Evolutionary conservation across 495 filamentous ascomycete species (phyloP).

Genomic region (Penicillium goetzii): DNA sequence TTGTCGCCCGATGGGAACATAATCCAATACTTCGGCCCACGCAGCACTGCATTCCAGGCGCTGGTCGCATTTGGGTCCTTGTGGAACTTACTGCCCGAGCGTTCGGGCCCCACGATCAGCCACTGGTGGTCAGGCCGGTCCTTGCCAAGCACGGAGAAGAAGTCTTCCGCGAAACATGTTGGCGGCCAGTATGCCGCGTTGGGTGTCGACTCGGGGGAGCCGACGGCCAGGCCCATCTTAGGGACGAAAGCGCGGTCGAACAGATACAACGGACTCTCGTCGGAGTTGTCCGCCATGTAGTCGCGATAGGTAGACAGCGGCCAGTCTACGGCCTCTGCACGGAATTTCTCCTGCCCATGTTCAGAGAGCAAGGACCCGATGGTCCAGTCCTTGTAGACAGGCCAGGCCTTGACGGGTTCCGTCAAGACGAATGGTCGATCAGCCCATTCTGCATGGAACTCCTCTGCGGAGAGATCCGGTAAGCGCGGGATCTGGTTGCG

Average conservation of each 20-base stretch:
- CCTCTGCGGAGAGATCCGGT: conserved; percentile 65
- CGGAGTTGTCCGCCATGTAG: conserved; percentile 81
- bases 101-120: conserved; percentile 88
- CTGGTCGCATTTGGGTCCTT: conserved; percentile 80
- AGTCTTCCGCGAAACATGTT: conserved; percentile 82
- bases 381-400: conserved; percentile 75
- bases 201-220: conserved; percentile 44
- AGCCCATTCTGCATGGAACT: conserved; percentile 77
- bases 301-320: conserved; percentile 73
- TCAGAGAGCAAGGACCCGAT: conserved; percentile 61
- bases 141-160: conserved; percentile 79
- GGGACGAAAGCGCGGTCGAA: conserved; percentile 88
- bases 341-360: conserved; percentile 71
- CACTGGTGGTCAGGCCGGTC: conserved; percentile 87
- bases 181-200: conserved; percentile 80
- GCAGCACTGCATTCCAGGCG: conserved; percentile 94
- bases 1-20: conserved; percentile 77
- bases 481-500: conserved; percentile 75
- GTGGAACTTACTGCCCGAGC: conserved; percentile 95
- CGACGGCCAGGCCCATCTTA: conserved; percentile 77
- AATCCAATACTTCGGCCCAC: conserved; percentile 97
- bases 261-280: conserved; percentile 91
- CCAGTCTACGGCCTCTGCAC: conserved; percentile 96
- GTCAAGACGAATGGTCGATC: conserved; percentile 88
- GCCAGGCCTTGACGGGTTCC: conserved; percentile 81